Percentiles rank a stretch among this genome's conserved stretches.
Conservation (phyloP, 2,329 filamentous ascomycete species). For the Berkeleyomyces rouxiae region DNA sequence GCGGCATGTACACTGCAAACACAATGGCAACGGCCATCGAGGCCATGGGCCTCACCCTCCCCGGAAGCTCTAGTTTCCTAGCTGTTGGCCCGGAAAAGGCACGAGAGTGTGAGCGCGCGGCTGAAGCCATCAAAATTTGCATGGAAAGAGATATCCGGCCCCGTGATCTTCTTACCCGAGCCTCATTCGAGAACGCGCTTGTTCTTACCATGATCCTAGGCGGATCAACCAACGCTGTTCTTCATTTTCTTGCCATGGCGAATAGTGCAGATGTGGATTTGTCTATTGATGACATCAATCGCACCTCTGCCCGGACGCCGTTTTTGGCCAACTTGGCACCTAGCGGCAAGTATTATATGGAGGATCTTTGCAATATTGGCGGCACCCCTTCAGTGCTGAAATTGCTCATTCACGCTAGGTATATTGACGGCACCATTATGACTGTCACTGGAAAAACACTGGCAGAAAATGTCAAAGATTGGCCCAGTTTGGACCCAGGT, state of each 20-base stretch:
- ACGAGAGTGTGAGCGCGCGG: conserved; percentile 70
- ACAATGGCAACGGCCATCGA: conserved; percentile 87
- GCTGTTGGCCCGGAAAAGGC: conserved; percentile 69
- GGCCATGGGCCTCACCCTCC: conserved; percentile 68
- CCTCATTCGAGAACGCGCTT: conserved; percentile 73
- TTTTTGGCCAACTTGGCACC: conserved; percentile 78
- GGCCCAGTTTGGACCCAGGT: conserved; percentile 58
- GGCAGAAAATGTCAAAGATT: conserved; percentile 61
- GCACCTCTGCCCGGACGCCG: conserved; percentile 66
- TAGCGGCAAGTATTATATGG: conserved; percentile 71
- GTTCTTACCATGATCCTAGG: conserved; percentile 87
- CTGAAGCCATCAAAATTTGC: conserved; percentile 59
- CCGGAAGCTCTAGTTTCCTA: conserved; percentile 70
- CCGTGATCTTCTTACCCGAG: conserved; percentile 61
- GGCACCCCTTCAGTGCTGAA: conserved; percentile 78
- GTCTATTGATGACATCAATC: conserved; percentile 66
- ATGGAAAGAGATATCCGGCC: conserved; percentile 74
- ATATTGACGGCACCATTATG: conserved; percentile 61
- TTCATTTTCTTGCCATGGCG: conserved; percentile 84
- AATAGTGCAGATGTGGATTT: conserved; percentile 64
- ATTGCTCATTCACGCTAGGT: conserved; percentile 56
- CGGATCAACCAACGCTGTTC: conserved; percentile 73
- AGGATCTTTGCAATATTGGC: conserved; percentile 71
- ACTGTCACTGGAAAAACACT: conserved; percentile 77
- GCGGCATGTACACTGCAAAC: conserved; percentile 87